Evolutionary conservation across 1,139 yeast genomes (phyloP).

Genomic region (Candida sanyaensis): DNA sequence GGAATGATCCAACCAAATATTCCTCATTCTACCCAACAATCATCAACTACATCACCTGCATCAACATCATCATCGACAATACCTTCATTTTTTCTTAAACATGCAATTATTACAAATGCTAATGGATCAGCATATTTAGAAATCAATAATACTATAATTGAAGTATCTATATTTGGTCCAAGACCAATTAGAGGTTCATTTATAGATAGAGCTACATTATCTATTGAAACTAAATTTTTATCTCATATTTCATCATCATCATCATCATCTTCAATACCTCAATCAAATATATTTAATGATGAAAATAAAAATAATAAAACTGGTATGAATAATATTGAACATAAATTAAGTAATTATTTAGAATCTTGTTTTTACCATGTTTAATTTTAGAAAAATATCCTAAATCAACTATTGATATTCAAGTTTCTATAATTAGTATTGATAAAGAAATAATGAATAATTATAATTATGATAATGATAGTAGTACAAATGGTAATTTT

Average conservation of each 20-base stretch:
- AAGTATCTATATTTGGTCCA: constrained; percentile 85
- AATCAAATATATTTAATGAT: constrained; percentile 25
- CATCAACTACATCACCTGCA: constrained; percentile 2
- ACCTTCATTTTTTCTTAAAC: constrained; percentile 51
- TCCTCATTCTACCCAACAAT: constrained; percentile 9
- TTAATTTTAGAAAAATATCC: constrained; percentile 78
- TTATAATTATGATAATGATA: constrained; percentile 34
- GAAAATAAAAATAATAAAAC: constrained; percentile 26
- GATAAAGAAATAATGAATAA: constrained; percentile 7
- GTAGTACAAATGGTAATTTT: constrained; percentile 30
- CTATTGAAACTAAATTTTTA: constrained; percentile 65
- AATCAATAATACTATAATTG: constrained; percentile 59
- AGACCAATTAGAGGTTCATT: constrained; percentile 82
- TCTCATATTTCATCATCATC: constrained; percentile 48
- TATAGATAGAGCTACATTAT: constrained; percentile 64
- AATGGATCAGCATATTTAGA: constrained; percentile 87
- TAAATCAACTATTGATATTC: constrained; percentile 82
- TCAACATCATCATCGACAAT: constrained; percentile 17
- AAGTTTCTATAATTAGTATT: constrained; percentile 61
- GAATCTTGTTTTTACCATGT: constrained; percentile 62
- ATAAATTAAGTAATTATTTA: constrained; percentile 53
- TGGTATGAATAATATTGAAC: constrained; percentile 50
- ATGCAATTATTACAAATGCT: constrained; percentile 67
- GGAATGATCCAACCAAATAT: constrained; percentile 53
- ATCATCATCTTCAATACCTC: too few relatives aligned